A percentile compares a stretch with the other conserved stretches of the same genome.
These are phyloP conservation scores for Talaromyces thailandensis DNA, from an alignment of 495 filamentous ascomycete species.

Conservation along the genomic window DNA sequence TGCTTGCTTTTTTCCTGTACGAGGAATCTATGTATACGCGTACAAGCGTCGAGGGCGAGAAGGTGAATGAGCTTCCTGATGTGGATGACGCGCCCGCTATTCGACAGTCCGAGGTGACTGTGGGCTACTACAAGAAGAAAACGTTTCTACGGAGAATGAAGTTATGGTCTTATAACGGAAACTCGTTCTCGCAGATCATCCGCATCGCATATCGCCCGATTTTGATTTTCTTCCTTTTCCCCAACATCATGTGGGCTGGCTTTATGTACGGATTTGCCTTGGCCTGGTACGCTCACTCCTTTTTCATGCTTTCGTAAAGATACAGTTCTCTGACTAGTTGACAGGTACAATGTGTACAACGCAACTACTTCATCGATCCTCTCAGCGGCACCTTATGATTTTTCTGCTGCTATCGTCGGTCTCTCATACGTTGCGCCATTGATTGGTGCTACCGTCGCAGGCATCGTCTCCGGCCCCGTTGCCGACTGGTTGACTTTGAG, in stretches of 20 bases:
- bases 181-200: constrained; percentile 4
- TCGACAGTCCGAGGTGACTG: neutral
- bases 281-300: constrained; percentile 2
- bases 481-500: constrained; percentile 17
- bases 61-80: neutral
- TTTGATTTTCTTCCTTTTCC: constrained; percentile 7
- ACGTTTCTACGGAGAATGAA: constrained; percentile 7
- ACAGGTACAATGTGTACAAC: constrained; percentile 7
- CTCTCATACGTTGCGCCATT: constrained; percentile 7
- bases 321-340: neutral
- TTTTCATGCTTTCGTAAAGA: neutral
- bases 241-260: constrained; percentile 7
- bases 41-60: constrained; percentile 1
- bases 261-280: constrained; percentile 7
- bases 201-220: constrained; percentile 5
- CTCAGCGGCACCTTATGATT: neutral
- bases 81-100: neutral
- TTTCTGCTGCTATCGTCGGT: constrained; percentile 4
- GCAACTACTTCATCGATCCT: constrained; percentile 7
- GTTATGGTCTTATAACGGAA: constrained; percentile 2
- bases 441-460: constrained; percentile 4
- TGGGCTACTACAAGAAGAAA: neutral
- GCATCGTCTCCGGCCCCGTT: neutral
- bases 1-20: constrained; percentile 46
- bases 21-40: constrained; percentile 36